Conservation (phyloP, 306 rosid genomes). For the Fagus crenata region DNA sequence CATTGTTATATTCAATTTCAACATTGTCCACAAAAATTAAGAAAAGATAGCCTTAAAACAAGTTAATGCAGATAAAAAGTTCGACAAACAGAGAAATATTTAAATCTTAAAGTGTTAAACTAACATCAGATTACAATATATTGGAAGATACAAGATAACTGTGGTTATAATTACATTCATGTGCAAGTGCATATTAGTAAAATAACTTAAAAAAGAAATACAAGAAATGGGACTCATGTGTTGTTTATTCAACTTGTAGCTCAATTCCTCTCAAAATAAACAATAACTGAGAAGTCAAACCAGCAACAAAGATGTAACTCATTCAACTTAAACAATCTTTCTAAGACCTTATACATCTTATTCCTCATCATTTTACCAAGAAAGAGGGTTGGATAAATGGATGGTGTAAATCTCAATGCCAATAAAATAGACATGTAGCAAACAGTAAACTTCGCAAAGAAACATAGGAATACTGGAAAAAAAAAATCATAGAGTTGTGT, state of each 20-base stretch:
- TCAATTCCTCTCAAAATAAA: not conserved
- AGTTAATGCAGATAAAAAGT: not conserved
- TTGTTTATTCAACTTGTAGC: not conserved
- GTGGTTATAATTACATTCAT: not conserved
- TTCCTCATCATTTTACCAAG: not conserved
- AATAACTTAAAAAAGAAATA: not conserved
- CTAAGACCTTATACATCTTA: not conserved
- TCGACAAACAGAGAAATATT: not conserved
- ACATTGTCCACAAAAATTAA: not conserved
- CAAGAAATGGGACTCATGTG: not conserved
- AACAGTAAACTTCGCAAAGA: not conserved
- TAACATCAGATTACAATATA: not conserved
- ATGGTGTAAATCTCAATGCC: not conserved
- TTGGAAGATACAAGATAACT: not conserved
- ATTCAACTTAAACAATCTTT: not conserved
- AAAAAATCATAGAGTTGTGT: not conserved
- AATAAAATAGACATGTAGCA: not conserved
- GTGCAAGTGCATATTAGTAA: not conserved
- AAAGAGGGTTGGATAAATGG: not conserved
- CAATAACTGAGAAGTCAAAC: not conserved
- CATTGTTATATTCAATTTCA: not conserved
- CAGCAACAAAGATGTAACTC: not conserved
- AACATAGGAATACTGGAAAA: not conserved
- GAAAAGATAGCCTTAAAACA: not conserved
- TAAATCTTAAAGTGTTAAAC: not conserved